Evolutionary conservation across 208 protist genomes (phyloP).

Genomic region (Giardia muris): DNA sequence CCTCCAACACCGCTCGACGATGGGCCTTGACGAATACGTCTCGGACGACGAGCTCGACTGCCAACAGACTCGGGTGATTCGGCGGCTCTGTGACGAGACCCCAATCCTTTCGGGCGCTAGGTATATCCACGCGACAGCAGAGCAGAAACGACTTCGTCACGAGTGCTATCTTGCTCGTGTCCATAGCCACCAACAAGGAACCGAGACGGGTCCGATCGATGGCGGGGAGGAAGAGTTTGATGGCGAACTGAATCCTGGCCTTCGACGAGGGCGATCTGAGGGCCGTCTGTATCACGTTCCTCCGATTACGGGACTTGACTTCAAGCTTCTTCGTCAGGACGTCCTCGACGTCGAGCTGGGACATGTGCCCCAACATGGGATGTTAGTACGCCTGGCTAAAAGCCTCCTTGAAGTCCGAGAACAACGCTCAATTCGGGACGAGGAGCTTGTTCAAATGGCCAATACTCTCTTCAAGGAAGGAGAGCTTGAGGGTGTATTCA

Average conservation of each 20-base stretch:
- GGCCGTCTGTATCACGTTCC: not conserved
- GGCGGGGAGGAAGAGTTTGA: not conserved
- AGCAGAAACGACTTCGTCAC: not conserved
- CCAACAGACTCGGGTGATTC: not conserved
- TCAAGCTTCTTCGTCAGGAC: not conserved
- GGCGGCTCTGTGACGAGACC: not conserved
- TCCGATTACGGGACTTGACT: not conserved
- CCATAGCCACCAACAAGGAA: not conserved
- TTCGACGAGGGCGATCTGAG: not conserved
- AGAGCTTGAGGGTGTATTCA: not conserved
- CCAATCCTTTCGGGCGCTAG: not conserved
- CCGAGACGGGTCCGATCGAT: not conserved
- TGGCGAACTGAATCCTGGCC: not conserved
- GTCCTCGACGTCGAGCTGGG: constrained; percentile 14
- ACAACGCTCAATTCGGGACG: not conserved
- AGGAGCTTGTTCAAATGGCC: constrained; percentile 3
- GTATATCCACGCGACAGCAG: not conserved
- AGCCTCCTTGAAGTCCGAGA: not conserved
- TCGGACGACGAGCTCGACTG: not conserved
- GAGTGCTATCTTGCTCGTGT: not conserved
- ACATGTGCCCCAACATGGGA: not conserved
- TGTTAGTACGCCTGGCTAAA: not conserved
- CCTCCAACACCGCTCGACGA: not conserved
- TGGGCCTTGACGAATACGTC: not conserved
- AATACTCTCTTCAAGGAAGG: not conserved